Base-by-base conservation (phyloP, 257 asterid species). In the Echium plantagineum region DNA sequence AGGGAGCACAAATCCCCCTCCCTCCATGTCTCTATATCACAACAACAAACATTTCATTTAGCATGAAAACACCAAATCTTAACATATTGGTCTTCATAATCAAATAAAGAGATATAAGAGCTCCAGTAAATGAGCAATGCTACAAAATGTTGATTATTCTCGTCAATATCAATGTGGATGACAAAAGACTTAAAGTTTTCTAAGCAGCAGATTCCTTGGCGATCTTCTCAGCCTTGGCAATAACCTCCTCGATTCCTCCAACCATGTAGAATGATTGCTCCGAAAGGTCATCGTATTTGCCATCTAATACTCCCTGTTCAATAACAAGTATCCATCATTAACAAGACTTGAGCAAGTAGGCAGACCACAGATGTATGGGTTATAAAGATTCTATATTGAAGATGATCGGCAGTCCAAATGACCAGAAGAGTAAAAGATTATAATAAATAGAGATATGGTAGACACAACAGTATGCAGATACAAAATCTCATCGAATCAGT, bases 171-270 rank as follows among this genome's bases (percentile, higher is more conserved):
- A 42, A 42, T 42, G 49, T 42, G 16, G 16, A 42, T 42, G 15
- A 12, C 49, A 42, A 42, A 15, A 42, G 16, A 4, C 17, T 42
- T 42, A 17, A 42, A 15, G 0, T 5, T 35, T 0, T 42, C 49
- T 42, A 42, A 42, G 49, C 78, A 72, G 84, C 78, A 72, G 84
- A 78, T 66, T 83, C 84, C 78, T 72, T 81, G 56, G 91, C 77
- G 61, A 83, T 83, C 80, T 76, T 83, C 80, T 83, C 87, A 1
- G 87, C 87, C 80, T 83, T 83, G 62, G 85, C 91, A 48, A 76
- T 69, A 42, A 42, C 49, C 49, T 42, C 49, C 2, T 42, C 16
- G 5, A 42, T 42, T 42, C 49, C 49, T 42, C 49, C 49, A 42
- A 42, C 49, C 49, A 42, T 42, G 49, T 42, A 42, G 49, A 42